These are phyloP conservation scores for Epichloe bromicola DNA, from an alignment of 2,329 filamentous ascomycete species.

Conservation along the genomic window DNA sequence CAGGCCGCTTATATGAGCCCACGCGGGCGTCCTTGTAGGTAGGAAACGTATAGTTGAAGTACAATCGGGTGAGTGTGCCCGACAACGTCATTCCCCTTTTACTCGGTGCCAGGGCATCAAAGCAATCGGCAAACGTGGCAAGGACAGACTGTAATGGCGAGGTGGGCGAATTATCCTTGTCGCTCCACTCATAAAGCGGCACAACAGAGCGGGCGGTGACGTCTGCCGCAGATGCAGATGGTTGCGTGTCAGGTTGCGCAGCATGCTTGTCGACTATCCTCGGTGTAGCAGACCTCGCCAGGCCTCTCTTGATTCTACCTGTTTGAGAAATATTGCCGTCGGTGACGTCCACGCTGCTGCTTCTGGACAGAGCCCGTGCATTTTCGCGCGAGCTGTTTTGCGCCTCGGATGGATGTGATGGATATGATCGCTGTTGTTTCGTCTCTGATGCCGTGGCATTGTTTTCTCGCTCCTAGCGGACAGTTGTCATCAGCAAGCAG, in stretches of 20 bases:
- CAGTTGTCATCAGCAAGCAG: constrained; percentile 1
- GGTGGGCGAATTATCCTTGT: not conserved
- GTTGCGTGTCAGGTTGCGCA: not conserved
- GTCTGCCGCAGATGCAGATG: not conserved
- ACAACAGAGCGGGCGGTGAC: not conserved
- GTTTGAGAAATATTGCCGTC: not conserved
- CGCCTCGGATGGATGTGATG: constrained; percentile 8
- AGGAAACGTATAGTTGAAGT: constrained; percentile 20
- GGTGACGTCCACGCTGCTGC: constrained; percentile 7
- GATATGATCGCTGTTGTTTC: constrained; percentile 6
- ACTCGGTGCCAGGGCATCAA: constrained; percentile 6
- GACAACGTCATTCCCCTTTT: constrained; percentile 14
- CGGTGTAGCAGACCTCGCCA: not conserved
- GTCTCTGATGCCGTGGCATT: constrained; percentile 13
- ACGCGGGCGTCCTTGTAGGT: constrained; percentile 11
- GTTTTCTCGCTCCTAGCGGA: constrained; percentile 14
- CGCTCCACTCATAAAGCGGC: not conserved
- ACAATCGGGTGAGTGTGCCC: constrained; percentile 17
- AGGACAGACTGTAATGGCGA: constrained; percentile 17
- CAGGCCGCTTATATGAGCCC: constrained; percentile 27
- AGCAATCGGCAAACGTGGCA: constrained; percentile 13
- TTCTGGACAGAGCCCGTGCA: constrained; percentile 5
- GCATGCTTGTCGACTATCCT: not conserved
- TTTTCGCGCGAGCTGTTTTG: constrained; percentile 8
- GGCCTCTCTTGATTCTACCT: not conserved